phyloP scores from a whole-genome alignment of 2,329 filamentous ascomycete species.

The Lithohypha guttulata region DNA sequence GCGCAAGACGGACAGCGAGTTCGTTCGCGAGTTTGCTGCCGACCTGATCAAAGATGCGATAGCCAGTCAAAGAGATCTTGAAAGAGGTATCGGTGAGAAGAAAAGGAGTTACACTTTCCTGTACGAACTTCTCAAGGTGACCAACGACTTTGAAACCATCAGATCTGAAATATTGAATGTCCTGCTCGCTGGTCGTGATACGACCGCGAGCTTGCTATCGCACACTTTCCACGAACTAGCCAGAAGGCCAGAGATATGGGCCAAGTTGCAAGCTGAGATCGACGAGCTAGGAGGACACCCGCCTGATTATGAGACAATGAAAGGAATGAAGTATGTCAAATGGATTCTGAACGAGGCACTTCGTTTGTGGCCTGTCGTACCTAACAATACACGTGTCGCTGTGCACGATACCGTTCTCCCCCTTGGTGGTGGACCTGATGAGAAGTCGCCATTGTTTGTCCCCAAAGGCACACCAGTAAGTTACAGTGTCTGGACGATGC shows the following conservation, averaged over 20 bases:
- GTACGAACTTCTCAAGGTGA: conserved; percentile 17
- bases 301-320: conserved; percentile 19
- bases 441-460: conserved; percentile 38
- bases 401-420: conserved; percentile 37
- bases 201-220: conserved; percentile 28
- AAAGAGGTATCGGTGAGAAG: conserved; percentile 3
- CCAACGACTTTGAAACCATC: conserved; percentile 16
- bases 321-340: conserved; percentile 22
- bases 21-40: conserved; percentile 18
- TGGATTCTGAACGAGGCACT: conserved; percentile 31
- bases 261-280: conserved; percentile 33
- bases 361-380: conserved; percentile 33
- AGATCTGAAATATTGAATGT: conserved; percentile 26
- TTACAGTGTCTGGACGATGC: conserved; percentile 34
- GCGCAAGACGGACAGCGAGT: conserved; percentile 16
- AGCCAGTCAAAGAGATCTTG: conserved; percentile 1
- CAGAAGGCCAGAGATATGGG: conserved; percentile 28
- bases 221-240: conserved; percentile 27
- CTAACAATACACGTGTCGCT: conserved; percentile 30
- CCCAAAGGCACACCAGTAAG: conserved; percentile 35
- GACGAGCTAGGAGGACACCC: conserved; percentile 15
- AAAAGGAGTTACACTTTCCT: conserved; percentile 19
- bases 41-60: conserved; percentile 16
- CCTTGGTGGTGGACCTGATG: conserved; percentile 38
- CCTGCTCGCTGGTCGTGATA: conserved; percentile 30